Evolutionary conservation across 495 filamentous ascomycete genomes (phyloP), one percentile per base, ranked within the genome.

Genomic region (Penicillium mononematosum): DNA sequence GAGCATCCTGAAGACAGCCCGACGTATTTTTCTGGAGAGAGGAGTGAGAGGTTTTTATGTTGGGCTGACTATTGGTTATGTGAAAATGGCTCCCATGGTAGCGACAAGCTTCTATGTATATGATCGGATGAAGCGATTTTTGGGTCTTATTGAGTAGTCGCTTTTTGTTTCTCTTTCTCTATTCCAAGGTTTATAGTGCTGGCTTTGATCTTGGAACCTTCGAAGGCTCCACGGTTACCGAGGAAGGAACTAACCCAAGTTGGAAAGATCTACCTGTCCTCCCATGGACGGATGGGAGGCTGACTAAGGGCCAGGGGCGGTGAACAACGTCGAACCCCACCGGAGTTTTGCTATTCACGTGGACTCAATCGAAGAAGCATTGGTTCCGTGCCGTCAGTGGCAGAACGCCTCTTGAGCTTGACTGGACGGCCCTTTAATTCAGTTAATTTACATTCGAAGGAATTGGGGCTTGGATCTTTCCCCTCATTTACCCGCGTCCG

Each of bases 11-110:
- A 90, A 96, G 74, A 94, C 91, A 6, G 84, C 82, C 27, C 70
- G 64, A 46, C 75, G 79, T 60, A 91, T 97, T 56, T 87, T 80
- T 64, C 62, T 75, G 58, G 90, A 92, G 71, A 79, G 77, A 12
- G 93, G 92, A 2, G 72, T 85, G 50, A 77, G 80, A 27, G 93
- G 92, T 1, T 97, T 94, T 70, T 97, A 86, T 74, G 87, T 96
- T 17, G 92, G 92, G 3, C 72, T 97, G 67, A 88, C 85, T 5
- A 96, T 97, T 69, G 92, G 92, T 11, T 97, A 96, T 65, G 77
- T 90, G 54, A 97, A 97, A 76, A 83, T 97, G 48, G 76, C 96
- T 54, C 92, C 92, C 1, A 88, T 96, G 89, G 85, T 75, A 53
- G 93, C 92, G 24, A 87, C 87, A 43, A 87, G 86, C 45, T 83